These are phyloP conservation scores for Claviceps arundinis DNA, from an alignment of 2,329 filamentous ascomycete genomes.

Conservation along the genomic window DNA sequence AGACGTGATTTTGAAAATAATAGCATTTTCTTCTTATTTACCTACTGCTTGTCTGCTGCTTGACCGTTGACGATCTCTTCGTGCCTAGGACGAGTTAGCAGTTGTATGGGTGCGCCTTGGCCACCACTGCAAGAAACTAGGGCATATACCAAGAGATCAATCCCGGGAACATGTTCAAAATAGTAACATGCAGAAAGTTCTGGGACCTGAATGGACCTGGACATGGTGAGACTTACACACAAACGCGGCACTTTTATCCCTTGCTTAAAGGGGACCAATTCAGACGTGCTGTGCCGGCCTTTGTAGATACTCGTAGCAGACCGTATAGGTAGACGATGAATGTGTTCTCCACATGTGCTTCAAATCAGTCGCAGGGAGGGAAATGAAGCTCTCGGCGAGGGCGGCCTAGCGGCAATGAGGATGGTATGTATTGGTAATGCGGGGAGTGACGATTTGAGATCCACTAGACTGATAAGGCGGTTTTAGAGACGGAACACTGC, in stretches of 20 bases:
- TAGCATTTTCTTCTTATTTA: neutral
- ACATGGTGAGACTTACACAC: neutral
- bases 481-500: constrained; percentile 5
- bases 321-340: neutral
- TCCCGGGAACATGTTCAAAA: neutral
- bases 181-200: neutral
- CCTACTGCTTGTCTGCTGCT: neutral
- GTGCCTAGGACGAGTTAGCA: constrained; percentile 7
- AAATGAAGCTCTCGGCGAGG: constrained; percentile 12
- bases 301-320: neutral
- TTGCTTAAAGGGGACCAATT: neutral
- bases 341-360: constrained; percentile 10
- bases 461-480: constrained; percentile 5
- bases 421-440: neutral
- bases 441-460: neutral
- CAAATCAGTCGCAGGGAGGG: constrained; percentile 11
- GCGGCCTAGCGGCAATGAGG: constrained; percentile 1
- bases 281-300: neutral
- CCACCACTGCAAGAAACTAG: neutral
- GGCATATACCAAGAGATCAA: neutral
- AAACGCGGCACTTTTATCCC: neutral
- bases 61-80: neutral
- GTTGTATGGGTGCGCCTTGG: constrained; percentile 5
- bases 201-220: neutral
- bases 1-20: neutral